phyloP scores from a whole-genome alignment of 2,329 filamentous ascomycete species.

The Colletotrichum tropicicola region DNA sequence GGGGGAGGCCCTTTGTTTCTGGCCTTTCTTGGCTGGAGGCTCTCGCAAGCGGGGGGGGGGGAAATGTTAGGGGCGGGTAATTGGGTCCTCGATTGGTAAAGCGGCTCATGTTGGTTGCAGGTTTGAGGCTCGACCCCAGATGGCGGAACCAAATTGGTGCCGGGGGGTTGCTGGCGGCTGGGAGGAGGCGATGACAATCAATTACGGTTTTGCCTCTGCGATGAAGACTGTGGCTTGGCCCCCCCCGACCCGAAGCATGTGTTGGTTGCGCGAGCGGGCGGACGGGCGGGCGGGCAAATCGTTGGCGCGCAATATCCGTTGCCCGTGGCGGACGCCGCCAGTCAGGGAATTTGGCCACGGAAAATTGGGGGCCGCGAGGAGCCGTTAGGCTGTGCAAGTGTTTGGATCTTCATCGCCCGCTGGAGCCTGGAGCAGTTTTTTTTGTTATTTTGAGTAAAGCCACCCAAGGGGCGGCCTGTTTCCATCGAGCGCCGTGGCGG shows the following conservation, averaged over 20 bases:
- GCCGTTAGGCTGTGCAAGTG: constrained; percentile 7
- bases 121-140: not conserved
- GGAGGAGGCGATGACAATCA: not conserved
- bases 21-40: constrained; percentile 12
- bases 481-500: constrained; percentile 1
- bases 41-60: not conserved
- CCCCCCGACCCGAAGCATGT: not conserved
- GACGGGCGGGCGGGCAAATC: constrained; percentile 6
- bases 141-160: not conserved
- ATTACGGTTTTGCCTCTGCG: not conserved
- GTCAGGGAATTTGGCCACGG: constrained; percentile 14
- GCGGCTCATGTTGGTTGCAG: not conserved
- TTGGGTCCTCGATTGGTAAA: constrained; percentile 2
- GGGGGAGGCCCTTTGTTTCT: constrained; percentile 6
- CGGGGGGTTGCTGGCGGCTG: not conserved
- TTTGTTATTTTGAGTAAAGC: not conserved
- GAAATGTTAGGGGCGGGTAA: not conserved
- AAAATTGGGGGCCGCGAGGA: constrained; percentile 15
- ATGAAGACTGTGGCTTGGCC: not conserved
- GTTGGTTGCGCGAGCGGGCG: not conserved
- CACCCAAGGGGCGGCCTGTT: constrained; percentile 11
- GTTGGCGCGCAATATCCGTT: not conserved
- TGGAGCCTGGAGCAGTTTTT: not conserved
- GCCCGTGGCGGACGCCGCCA: not conserved
- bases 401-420: constrained; percentile 14